Conservation (phyloP, 495 filamentous ascomycete genomes). For the Jackrogersella multiformis region DNA sequence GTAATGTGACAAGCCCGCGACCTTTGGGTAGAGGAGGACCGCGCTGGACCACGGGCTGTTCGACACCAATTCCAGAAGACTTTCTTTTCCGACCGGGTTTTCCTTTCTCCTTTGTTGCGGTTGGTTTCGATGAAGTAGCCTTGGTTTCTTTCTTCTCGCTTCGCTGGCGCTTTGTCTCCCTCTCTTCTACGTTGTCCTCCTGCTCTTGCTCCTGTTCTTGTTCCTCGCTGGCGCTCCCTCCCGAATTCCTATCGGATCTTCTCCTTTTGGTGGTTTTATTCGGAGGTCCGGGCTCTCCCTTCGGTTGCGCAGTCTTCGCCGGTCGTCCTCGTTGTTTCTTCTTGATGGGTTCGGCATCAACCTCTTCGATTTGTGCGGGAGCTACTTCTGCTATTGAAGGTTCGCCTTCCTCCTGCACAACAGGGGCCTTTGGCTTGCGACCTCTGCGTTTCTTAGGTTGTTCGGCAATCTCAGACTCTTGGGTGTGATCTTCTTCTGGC, state of each 20-base stretch:
- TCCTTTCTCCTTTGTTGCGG: constrained; percentile 41
- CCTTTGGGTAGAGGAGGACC: constrained; percentile 64
- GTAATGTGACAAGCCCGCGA: constrained; percentile 74
- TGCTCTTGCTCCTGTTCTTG: constrained; percentile 29
- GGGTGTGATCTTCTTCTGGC: constrained; percentile 33
- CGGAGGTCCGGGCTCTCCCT: constrained; percentile 27
- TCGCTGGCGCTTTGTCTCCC: constrained; percentile 42
- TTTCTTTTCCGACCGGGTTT: constrained; percentile 53
- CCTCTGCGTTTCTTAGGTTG: constrained; percentile 43
- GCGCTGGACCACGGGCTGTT: constrained; percentile 54
- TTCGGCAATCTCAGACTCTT: constrained; percentile 28
- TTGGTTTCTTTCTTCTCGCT: constrained; percentile 28
- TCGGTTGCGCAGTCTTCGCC: constrained; percentile 27
- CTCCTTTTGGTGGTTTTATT: constrained; percentile 39
- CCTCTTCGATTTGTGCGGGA: constrained; percentile 39
- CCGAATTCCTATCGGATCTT: constrained; percentile 30
- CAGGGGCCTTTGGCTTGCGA: constrained; percentile 44
- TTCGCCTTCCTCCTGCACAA: constrained; percentile 32
- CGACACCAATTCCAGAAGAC: constrained; percentile 50
- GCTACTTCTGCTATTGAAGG: constrained; percentile 26
- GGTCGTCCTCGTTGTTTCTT: constrained; percentile 47
- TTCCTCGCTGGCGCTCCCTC: constrained; percentile 25
- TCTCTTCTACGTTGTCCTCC: constrained; percentile 32
- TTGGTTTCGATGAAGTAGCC: constrained; percentile 29
- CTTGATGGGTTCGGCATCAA: constrained; percentile 35